Evolutionary conservation across 192 early-diverging fungal genomes (phyloP).

Genomic region (Coemansia sp.): DNA sequence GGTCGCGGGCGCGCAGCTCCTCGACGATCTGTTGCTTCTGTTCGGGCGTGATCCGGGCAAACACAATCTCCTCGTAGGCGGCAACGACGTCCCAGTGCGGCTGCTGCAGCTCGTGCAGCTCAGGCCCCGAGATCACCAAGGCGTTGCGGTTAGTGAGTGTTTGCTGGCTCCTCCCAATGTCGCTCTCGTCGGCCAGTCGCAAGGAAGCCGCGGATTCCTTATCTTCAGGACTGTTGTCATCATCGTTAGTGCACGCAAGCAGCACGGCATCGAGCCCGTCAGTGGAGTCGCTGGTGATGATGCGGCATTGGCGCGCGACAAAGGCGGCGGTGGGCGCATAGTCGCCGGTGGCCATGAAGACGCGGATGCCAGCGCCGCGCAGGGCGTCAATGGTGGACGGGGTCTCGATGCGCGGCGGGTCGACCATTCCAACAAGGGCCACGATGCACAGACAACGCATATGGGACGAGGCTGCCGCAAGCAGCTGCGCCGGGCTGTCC

Average conservation of each 20-base stretch:
- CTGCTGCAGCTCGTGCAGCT: constrained; percentile 60
- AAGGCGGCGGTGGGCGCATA: constrained; percentile 73
- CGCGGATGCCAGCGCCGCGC: constrained; percentile 64
- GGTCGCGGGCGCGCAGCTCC: constrained; percentile 66
- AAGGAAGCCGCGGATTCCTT: too few species aligned
- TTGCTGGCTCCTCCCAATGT: not conserved
- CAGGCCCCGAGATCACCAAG: constrained; percentile 67
- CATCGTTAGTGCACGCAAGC: too few species aligned
- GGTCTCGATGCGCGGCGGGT: constrained; percentile 81
- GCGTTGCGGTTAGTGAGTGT: constrained; percentile 19
- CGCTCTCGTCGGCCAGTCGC: too few species aligned
- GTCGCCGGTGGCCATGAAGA: constrained; percentile 89
- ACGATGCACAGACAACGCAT: constrained; percentile 61
- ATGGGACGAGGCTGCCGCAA: constrained; percentile 25
- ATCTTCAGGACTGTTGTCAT: too few species aligned
- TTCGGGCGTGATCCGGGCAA: constrained; percentile 86
- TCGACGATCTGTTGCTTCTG: constrained; percentile 84
- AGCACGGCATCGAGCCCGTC: constrained; percentile 45
- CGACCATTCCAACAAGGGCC: constrained; percentile 75
- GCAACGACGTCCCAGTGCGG: constrained; percentile 70
- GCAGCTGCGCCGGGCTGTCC: constrained; percentile 31
- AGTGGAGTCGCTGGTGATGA: constrained; percentile 56
- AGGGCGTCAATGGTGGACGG: constrained; percentile 59
- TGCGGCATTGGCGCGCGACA: constrained; percentile 75
- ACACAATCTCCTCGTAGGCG: constrained; percentile 73